These are phyloP conservation scores for Schwanniomyces vanrijiae DNA, from an alignment of 805 yeast genomes.

Conservation along the genomic window DNA sequence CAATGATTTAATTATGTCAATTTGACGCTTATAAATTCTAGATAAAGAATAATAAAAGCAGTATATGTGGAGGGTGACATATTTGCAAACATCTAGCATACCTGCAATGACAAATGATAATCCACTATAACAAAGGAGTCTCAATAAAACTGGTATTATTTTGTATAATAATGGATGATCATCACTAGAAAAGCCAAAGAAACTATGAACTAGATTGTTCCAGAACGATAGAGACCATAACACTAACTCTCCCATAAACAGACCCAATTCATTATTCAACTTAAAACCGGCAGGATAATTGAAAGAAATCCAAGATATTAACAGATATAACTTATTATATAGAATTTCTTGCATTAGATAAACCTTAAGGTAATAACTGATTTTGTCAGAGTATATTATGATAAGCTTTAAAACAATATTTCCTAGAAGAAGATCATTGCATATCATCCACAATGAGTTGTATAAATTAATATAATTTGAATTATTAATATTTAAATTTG, in stretches of 20 bases:
- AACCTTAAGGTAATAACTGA: slow-evolving; percentile 22
- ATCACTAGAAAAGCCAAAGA: slow-evolving; percentile 3
- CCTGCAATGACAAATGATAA: slow-evolving; percentile 69
- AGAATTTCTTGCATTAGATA: slow-evolving; percentile 37
- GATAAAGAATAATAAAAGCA: slow-evolving; percentile 80
- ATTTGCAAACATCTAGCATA: slow-evolving; percentile 59
- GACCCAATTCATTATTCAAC: slow-evolving; percentile 80
- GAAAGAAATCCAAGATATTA: slow-evolving; percentile 71
- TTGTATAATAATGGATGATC: background rate
- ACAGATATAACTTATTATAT: slow-evolving; percentile 43
- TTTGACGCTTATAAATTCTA: slow-evolving; percentile 74
- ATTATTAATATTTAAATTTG: slow-evolving; percentile 38
- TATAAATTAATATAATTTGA: slow-evolving; percentile 72
- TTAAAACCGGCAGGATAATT: slow-evolving; percentile 92
- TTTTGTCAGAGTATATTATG: slow-evolving; percentile 29
- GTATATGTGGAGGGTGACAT: slow-evolving; percentile 69
- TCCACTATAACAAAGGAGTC: slow-evolving; percentile 31
- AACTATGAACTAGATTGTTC: slow-evolving; percentile 22
- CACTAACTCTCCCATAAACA: slow-evolving; percentile 81
- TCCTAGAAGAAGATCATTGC: slow-evolving; percentile 82
- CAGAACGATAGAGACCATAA: slow-evolving; percentile 82
- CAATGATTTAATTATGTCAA: slow-evolving; percentile 65
- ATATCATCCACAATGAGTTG: slow-evolving; percentile 84
- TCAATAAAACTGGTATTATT: slow-evolving; percentile 6
- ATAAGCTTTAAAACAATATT: slow-evolving; percentile 49